Conservation (phyloP, 257 asterid genomes). For the Forsythia viridissima region DNA sequence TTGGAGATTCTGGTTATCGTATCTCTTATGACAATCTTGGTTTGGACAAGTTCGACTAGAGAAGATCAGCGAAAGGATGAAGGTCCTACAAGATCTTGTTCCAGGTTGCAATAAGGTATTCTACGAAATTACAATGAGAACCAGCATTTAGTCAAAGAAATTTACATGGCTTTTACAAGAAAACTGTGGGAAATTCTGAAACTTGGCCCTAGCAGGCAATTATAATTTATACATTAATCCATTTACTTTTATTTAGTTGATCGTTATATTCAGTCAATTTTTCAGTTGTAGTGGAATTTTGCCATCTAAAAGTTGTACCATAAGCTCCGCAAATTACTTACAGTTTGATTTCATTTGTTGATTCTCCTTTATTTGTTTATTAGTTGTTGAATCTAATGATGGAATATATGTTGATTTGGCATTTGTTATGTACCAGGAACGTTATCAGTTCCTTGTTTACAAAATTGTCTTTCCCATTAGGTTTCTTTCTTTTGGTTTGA, state of each 20-base stretch:
- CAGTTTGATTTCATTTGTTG: conserved; percentile 14
- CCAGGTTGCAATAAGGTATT: no score
- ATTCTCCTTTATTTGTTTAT: conserved; percentile 19
- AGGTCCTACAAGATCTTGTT: no score
- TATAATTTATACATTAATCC: neutral
- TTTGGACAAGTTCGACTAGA: no score
- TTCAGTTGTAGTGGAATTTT: neutral
- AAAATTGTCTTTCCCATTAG: conserved; percentile 8
- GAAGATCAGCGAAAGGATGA: no score
- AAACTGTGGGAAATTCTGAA: neutral
- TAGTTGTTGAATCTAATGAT: conserved; percentile 71
- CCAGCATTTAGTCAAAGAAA: neutral
- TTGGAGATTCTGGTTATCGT: no score
- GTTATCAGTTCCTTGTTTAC: conserved; percentile 28
- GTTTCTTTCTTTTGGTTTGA: neutral
- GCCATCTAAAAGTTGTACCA: conserved; percentile 12
- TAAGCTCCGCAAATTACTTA: neutral
- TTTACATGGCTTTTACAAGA: neutral
- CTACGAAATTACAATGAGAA: neutral
- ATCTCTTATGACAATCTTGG: no score
- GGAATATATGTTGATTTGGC: conserved; percentile 82
- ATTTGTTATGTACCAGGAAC: conserved; percentile 76
- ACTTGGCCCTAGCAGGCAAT: neutral
- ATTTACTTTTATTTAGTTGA: neutral
- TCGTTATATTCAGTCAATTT: neutral